A percentile compares a stretch with the other conserved stretches of the same genome.
Evolutionary conservation across 352 stramenopile genomes (phyloP).

Genomic region (Phytophthora niederhauseri): DNA sequence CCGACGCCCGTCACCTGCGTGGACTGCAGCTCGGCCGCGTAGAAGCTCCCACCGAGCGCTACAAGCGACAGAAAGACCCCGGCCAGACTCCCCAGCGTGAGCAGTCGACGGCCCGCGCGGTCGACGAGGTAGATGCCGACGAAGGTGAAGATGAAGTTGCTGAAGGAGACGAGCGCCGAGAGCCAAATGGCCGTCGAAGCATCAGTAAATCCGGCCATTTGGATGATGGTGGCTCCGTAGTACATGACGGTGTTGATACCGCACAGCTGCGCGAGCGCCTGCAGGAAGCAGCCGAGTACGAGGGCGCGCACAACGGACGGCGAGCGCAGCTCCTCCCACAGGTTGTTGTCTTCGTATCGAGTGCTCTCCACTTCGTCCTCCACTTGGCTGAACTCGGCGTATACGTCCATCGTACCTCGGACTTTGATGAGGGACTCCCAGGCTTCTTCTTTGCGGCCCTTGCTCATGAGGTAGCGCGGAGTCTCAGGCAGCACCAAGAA

Average conservation of each 20-base stretch:
- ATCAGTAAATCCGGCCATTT: slow-evolving; percentile 79
- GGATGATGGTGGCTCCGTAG: slow-evolving; percentile 84
- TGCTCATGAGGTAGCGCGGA: slow-evolving; percentile 68
- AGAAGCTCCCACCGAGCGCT: slow-evolving; percentile 37
- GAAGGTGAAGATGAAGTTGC: slow-evolving; percentile 47
- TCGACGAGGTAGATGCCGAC: slow-evolving; percentile 42
- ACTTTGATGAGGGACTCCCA: slow-evolving; percentile 53
- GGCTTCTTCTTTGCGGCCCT: slow-evolving; percentile 52
- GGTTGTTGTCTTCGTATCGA: slow-evolving; percentile 26
- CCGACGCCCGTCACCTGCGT: slow-evolving; percentile 26
- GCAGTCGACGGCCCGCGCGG: slow-evolving; percentile 26
- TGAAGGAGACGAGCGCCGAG: slow-evolving; percentile 61
- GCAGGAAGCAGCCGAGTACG: slow-evolving; percentile 53
- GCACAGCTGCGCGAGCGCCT: slow-evolving; percentile 59
- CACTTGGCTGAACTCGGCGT: slow-evolving; percentile 61
- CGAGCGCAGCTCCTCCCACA: slow-evolving; percentile 43
- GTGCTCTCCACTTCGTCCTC: slow-evolving; percentile 53
- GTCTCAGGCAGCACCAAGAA: slow-evolving; percentile 79
- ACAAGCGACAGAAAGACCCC: slow-evolving; percentile 32
- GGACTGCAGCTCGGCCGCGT: slow-evolving; percentile 33
- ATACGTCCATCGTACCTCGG: slow-evolving; percentile 56
- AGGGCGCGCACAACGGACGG: slow-evolving; percentile 37
- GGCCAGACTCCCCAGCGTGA: slow-evolving; percentile 37
- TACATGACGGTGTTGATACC: slow-evolving; percentile 92
- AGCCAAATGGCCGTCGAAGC: slow-evolving; percentile 80